Base-by-base conservation (phyloP, 176 grass and related monocot species). In the Zoysia pacifica region DNA sequence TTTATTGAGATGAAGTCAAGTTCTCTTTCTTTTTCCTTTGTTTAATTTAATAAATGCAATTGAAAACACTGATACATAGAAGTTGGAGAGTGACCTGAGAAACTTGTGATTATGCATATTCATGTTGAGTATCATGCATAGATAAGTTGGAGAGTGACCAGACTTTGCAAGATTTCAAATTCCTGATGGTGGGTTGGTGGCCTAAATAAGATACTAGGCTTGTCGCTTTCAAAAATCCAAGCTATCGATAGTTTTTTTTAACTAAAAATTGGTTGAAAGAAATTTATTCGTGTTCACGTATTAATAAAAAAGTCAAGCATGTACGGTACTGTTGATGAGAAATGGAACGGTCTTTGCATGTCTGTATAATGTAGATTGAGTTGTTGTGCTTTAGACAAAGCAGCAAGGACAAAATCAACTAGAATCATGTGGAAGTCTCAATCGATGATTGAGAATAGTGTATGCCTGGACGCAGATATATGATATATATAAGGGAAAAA, bases 141-240 rank as follows among this genome's bases (percentile, higher is more conserved):
- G 18, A 48, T 4, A 59, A 84, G 63, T 19, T 78, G 9, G 60
- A 56, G 66, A 61, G 74, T 61, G 68, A 48, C 55, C 48, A 84
- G 48, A 70, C 41, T 53, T 63, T 28, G 9, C 6, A 71, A 48
- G 7, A 35, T 79, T 68, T 28, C 7, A 83, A 83, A 63, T 64
- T 50, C 41, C 48, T 76, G 48, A 70, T 76, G 14, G 48, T 76
- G 59, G 70, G 71, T 72, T 85, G 77, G 77, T 81, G 65, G 72
- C 77, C 56, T 85, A 76, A 45, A 71, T 81, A 65, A 59, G 65
- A 81, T 89, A 85, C 20, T 48, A 85, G 35, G 71, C 56, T 85
- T 42, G 82, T 76, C 87, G 18, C 48, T 85, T 56, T 81, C 82
- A 76, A 48, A 89, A 84, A 80, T 84, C 72, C 72, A 81, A 79